Conservation (phyloP, 805 yeast genomes). For the Candida anglica region DNA sequence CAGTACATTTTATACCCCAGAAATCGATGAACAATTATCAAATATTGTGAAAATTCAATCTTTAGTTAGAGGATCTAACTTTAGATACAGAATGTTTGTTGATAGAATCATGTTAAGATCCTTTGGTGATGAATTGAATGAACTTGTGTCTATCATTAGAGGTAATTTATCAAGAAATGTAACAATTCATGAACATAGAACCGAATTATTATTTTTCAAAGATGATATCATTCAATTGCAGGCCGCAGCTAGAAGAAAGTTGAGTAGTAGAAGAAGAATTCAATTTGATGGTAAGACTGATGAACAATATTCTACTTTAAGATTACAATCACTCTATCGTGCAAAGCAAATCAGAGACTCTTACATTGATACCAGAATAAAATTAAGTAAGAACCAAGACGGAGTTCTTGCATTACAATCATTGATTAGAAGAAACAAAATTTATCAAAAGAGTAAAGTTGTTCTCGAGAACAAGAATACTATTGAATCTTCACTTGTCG, state of each 20-base stretch:
- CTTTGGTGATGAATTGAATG: conserved; percentile 46
- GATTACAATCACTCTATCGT: conserved; percentile 42
- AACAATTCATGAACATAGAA: conserved; percentile 32
- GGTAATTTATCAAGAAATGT: conserved; percentile 38
- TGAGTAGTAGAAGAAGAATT: conserved; percentile 8
- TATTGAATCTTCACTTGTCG: conserved; percentile 18
- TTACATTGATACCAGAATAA: conserved; percentile 3
- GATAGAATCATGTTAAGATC: conserved; percentile 58
- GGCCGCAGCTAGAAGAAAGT: conserved; percentile 28
- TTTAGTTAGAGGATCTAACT: conserved; percentile 61
- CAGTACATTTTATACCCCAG: neutral
- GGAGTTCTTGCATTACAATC: conserved; percentile 38
- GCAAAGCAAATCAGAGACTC: neutral
- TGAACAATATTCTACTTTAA: conserved; percentile 16
- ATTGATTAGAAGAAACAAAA: conserved; percentile 17
- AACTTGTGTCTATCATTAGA: conserved; percentile 48
- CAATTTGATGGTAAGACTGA: too few species aligned
- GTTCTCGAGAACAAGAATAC: conserved; percentile 17
- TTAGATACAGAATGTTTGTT: conserved; percentile 62
- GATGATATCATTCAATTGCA: conserved; percentile 36
- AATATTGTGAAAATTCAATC: conserved; percentile 60
- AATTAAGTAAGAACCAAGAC: conserved; percentile 8
- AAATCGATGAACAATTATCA: neutral
- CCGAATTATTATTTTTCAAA: conserved; percentile 23
- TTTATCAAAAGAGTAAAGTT: conserved; percentile 15